Base-by-base conservation (phyloP, 208 protist species). In the Sergeia podlipaevii region DNA sequence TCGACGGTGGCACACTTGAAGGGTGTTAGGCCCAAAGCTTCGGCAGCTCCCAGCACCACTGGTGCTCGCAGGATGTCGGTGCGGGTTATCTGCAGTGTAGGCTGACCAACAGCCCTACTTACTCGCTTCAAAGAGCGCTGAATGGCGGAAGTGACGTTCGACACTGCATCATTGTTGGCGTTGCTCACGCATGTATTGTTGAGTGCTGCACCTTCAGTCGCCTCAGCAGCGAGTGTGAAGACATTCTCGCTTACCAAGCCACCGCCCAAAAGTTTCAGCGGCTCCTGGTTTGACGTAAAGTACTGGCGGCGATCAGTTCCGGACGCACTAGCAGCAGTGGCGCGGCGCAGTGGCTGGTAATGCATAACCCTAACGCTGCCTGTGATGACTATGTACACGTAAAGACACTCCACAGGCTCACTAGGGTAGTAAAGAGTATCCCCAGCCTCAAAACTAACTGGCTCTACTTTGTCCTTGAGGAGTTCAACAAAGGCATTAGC, bases 21-120 rank as follows among this genome's bases (percentile, higher is more conserved):
- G 4, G 81, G 86, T 6, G 76, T 70, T 50, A 93, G 33, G 2
- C 86, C 82, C 10, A 93, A 54, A 23, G 86, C 77, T 59, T 93
- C 86, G 5, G 49, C 29, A 10, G 73, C 86, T 2, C 86, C 79
- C 13, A 85, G 59, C 39, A 93, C 86, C 36, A 62, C 54, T 4
- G 81, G 82, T 10, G 73, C 75, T 18, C 72, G 65, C 37, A 79
- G 59, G 32, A 78, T 47, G 47, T 90, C 86, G 15, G 70, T 85
- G 3, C 81, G 72, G 0, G 34, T 60, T 15, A 69, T 36, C 52
- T 76, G 63, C 38, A 93, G 60, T 23, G 85, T 93, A 29, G 85
- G 85, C 69, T 93, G 85, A 3, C 85, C 85, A 2, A 81, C 69
- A 18, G 74, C 68, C 34, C 85, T 77, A 26, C 72, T 85, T n/a